These are phyloP conservation scores for Curvularia lunata DNA, from an alignment of 2,329 filamentous ascomycete genomes.

Conservation along the genomic window DNA sequence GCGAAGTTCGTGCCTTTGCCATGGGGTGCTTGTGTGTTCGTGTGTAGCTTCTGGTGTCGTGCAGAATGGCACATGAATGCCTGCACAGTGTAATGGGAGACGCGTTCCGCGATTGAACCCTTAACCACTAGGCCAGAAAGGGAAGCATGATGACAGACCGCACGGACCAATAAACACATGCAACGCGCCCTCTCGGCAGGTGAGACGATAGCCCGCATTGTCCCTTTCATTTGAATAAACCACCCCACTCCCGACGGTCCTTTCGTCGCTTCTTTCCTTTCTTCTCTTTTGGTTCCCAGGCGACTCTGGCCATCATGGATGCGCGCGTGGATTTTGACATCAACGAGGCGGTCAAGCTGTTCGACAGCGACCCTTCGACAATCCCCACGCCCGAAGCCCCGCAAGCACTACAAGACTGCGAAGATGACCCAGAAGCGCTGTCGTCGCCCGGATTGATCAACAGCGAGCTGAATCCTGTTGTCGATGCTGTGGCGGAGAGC, in stretches of 20 bases:
- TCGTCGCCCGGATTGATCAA: slow-evolving; percentile 78
- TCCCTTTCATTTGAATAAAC: slow-evolving; percentile 23
- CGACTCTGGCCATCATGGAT: slow-evolving; percentile 63
- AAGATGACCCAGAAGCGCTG: slow-evolving; percentile 85
- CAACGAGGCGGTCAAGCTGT: slow-evolving; percentile 94
- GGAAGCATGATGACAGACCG: slow-evolving; percentile 20
- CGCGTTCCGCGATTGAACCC: slow-evolving; percentile 17
- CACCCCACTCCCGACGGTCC: slow-evolving; percentile 20
- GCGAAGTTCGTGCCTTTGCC: slow-evolving; percentile 40
- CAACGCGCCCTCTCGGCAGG: slow-evolving; percentile 25
- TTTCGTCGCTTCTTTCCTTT: slow-evolving; percentile 27
- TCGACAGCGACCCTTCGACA: slow-evolving; percentile 87
- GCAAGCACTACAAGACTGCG: slow-evolving; percentile 82
- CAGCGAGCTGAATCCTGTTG: slow-evolving; percentile 84
- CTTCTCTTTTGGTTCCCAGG: slow-evolving; percentile 14
- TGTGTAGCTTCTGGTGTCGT: slow-evolving; percentile 15
- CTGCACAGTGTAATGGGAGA: slow-evolving; percentile 14
- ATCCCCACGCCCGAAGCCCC: slow-evolving; percentile 89
- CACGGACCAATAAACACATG: slow-evolving; percentile 28
- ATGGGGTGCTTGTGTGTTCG: slow-evolving; percentile 24
- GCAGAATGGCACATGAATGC: slow-evolving; percentile 13
- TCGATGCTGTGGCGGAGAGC: slow-evolving; percentile 89
- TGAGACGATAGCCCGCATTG: slow-evolving; percentile 23
- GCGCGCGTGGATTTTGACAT: slow-evolving; percentile 83
- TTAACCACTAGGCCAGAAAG: slow-evolving; percentile 19